These are phyloP conservation scores for Aspergillus nomiae DNA, from an alignment of 2,329 filamentous ascomycete species.

Conservation along the genomic window DNA sequence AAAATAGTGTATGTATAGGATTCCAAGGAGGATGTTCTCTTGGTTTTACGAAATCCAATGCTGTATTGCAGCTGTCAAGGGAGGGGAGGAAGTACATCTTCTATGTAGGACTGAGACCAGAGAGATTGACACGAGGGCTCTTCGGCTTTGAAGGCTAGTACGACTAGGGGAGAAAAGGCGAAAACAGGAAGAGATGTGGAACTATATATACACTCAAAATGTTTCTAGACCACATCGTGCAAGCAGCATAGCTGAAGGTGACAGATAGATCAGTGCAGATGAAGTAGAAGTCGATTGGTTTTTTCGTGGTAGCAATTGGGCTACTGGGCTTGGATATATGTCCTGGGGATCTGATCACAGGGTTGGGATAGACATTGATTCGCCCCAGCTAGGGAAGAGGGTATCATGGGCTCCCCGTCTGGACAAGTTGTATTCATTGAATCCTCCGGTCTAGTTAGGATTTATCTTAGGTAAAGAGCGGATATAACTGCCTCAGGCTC, in stretches of 20 bases:
- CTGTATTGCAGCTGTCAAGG: no score
- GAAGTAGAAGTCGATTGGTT: not conserved
- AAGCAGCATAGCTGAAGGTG: not conserved
- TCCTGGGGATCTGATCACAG: not conserved
- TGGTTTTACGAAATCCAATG: no score
- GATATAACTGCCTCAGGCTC: conserved; percentile 9
- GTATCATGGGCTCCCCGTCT: not conserved
- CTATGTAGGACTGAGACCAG: no score
- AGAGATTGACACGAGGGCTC: no score
- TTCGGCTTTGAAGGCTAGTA: no score
- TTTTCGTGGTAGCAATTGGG: not conserved
- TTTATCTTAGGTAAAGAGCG: not conserved
- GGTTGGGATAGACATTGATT: no score
- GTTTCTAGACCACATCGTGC: not conserved
- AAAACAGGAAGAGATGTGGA: not conserved
- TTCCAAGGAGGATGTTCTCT: no score
- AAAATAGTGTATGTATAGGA: no score
- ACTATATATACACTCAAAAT: not conserved
- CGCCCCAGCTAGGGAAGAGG: not conserved
- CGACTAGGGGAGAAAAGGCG: no score
- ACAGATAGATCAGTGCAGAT: not conserved
- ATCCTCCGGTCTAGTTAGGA: not conserved
- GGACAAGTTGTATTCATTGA: not conserved
- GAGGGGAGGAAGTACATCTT: no score
- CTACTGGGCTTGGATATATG: not conserved